phyloP scores from a whole-genome alignment of 2,329 filamentous ascomycete species.

The Ilyonectria sp. region DNA sequence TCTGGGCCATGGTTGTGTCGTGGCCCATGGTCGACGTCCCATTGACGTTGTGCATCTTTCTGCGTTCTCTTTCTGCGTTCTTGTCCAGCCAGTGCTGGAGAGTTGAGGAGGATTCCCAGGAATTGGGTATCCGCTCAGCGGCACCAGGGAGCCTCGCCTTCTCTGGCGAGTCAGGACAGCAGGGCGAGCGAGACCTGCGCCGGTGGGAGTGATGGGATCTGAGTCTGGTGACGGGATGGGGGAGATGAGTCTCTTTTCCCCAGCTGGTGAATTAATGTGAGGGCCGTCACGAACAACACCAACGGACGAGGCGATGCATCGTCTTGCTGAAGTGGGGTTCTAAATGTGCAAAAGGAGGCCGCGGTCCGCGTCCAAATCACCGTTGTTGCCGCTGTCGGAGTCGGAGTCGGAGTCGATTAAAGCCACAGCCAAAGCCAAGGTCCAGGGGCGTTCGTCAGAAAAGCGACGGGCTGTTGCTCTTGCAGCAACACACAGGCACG shows the following conservation, averaged over 20 bases:
- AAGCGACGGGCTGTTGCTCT: constrained; percentile 7
- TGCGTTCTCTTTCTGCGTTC: constrained; percentile 25
- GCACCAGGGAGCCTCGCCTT: constrained; percentile 10
- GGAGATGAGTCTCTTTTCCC: constrained; percentile 21
- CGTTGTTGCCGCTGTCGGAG: constrained; percentile 31
- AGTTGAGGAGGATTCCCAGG: background rate
- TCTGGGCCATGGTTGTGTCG: constrained; percentile 51
- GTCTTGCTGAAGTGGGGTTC: constrained; percentile 40
- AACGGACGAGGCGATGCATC: constrained; percentile 43
- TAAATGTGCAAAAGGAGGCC: constrained; percentile 36
- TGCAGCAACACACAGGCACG: constrained; percentile 33
- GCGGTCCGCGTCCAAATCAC: constrained; percentile 27
- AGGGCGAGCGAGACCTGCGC: constrained; percentile 25
- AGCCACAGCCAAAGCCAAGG: constrained; percentile 22
- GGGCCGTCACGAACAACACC: constrained; percentile 42
- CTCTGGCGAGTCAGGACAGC: constrained; percentile 17
- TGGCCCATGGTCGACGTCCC: constrained; percentile 51
- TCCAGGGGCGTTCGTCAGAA: constrained; percentile 8
- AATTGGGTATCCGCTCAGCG: constrained; percentile 1
- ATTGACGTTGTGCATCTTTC: constrained; percentile 54
- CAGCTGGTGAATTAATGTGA: constrained; percentile 36
- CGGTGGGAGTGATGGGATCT: constrained; percentile 25
- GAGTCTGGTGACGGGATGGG: constrained; percentile 33
- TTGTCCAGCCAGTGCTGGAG: constrained; percentile 39
- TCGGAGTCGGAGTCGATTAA: constrained; percentile 27